Evolutionary conservation across 768 basidiomycete genomes (phyloP), one percentile per base, ranked within the genome.

Genomic region (Hygrophoropsis aurantiaca): DNA sequence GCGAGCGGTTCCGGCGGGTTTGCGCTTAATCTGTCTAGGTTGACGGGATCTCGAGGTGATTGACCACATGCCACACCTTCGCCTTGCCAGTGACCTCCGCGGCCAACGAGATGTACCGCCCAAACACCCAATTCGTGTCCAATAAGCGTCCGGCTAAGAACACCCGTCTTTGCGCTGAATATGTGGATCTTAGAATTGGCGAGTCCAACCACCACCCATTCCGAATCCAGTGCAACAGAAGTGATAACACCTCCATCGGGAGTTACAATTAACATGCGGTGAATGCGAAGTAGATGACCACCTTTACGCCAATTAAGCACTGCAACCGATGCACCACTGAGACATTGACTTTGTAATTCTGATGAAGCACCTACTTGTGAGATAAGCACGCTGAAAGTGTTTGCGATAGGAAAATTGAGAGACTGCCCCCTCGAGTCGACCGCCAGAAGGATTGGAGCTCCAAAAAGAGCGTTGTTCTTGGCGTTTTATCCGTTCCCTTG

Each of bases 51-150:
- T 3, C 40, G 16, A 10, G 25, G 46, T 43, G 37, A 38, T 23
- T 25, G 24, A 34, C 26, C 40, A 26, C 15, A 21, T 10, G 33
- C 27, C 24, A 19, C n/a, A 19, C 20, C 18, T n/a, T 24, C 34
- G 32, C 49, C 54, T 27, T 64, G 58, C 67, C 67, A 73, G 41
- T 61, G 58, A 1, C 84, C 85, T n/a, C 85, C 84, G 34, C 78
- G 75, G 20, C 79, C 78, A 40, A 94, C 81, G 21, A 97, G 76
- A 44, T 84, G 81, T 11, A 97, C 81, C 11, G 88, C 86, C 94
- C 94, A 97, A 1, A 97, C 94, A n/a, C 94, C 94, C 18, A 77
- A 69, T 13, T 86, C 84, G 64, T 97, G 94, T 0, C 94, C 94
- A 8, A 80, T 73, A 2, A 98, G 79, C 0, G 89, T 90, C 42